phyloP scores from a whole-genome alignment of 306 rosid species.

The Ceratonia siliqua region DNA sequence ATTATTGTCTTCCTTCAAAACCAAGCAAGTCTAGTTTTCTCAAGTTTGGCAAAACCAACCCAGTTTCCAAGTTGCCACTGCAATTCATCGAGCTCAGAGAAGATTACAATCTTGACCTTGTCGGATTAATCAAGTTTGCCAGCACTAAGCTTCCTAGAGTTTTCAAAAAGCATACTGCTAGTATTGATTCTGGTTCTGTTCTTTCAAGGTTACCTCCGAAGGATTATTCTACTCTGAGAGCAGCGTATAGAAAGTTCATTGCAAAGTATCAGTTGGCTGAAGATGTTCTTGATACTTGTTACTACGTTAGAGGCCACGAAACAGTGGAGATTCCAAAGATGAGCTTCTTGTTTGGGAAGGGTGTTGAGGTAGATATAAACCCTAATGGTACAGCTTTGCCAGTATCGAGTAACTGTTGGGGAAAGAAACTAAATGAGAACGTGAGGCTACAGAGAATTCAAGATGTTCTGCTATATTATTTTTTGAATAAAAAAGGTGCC shows the following conservation, averaged over 20 bases:
- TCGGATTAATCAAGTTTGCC: background rate
- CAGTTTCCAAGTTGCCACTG: background rate
- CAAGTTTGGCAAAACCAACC: background rate
- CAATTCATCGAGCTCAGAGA: background rate
- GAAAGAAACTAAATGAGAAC: too few relatives aligned
- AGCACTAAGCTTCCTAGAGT: background rate
- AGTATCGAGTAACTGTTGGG: background rate
- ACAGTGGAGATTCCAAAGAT: background rate
- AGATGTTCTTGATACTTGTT: background rate
- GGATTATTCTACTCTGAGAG: background rate
- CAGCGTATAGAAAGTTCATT: background rate
- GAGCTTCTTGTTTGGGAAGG: background rate
- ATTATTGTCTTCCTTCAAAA: background rate
- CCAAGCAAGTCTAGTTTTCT: background rate
- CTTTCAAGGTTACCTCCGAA: background rate
- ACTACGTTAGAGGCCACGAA: background rate
- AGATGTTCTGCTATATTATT: too few relatives aligned
- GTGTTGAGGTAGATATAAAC: background rate
- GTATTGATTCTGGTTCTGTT: background rate
- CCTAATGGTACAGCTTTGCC: background rate
- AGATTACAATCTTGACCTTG: background rate
- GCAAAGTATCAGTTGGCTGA: background rate
- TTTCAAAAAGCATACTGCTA: background rate
- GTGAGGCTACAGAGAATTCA: too few relatives aligned
- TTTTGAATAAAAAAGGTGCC: too few relatives aligned